Evolutionary conservation across 495 filamentous ascomycete species (phyloP).

Genomic region (Amniculicola lignicola): DNA sequence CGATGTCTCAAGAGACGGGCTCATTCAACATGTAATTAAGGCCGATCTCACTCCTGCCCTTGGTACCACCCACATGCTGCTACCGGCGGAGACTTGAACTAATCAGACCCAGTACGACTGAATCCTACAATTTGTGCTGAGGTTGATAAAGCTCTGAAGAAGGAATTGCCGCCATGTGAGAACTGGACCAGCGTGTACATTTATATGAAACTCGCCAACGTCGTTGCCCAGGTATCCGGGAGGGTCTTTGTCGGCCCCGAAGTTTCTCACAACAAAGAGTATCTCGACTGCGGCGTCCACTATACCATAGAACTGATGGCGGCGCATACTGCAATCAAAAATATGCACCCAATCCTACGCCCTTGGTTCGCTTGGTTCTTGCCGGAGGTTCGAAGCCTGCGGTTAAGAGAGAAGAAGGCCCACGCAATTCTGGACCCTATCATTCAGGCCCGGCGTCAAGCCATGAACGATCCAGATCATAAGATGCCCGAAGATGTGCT

Average conservation of each 20-base stretch:
- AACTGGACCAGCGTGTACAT: constrained; percentile 25
- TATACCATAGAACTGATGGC: constrained; percentile 29
- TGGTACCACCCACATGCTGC: constrained; percentile 7
- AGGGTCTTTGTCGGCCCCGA: constrained; percentile 29
- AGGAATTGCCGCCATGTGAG: constrained; percentile 24
- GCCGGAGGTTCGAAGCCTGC: constrained; percentile 12
- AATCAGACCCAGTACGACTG: constrained; percentile 10
- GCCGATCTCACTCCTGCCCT: constrained; percentile 30
- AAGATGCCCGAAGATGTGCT: constrained; percentile 37
- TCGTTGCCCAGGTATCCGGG: constrained; percentile 28
- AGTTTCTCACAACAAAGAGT: constrained; percentile 20
- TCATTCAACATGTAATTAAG: constrained; percentile 14
- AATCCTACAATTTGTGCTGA: constrained; percentile 22
- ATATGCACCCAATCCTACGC: constrained; percentile 18
- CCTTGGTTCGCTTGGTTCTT: constrained; percentile 15
- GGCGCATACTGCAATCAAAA: constrained; percentile 13
- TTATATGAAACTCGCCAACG: constrained; percentile 16
- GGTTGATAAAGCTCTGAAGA: constrained; percentile 18
- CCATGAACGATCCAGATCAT: constrained; percentile 22
- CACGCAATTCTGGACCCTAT: constrained; percentile 24
- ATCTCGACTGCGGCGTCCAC: constrained; percentile 25
- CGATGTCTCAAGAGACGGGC: constrained; percentile 5
- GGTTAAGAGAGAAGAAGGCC: constrained; percentile 4
- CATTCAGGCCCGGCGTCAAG: constrained; percentile 25
- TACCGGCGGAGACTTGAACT: not conserved